Evolutionary conservation across 441 rosid genomes (phyloP), one percentile per base, ranked within the genome.

Genomic region (Arabidopsis hybrid): DNA sequence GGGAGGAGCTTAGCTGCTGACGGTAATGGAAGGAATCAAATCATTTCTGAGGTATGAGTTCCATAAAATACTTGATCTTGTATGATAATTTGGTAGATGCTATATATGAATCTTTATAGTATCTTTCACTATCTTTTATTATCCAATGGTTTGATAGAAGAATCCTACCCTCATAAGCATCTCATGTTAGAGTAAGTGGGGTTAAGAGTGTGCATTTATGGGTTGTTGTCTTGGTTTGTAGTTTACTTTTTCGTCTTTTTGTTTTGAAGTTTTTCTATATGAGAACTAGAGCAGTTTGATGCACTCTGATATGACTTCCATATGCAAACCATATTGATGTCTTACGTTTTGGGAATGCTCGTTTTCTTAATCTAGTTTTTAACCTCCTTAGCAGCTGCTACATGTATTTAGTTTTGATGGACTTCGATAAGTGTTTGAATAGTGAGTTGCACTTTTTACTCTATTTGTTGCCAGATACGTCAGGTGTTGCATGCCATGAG

Each of bases 401-500:
- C 39, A 1, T 46, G 67, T 36, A 21, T n/a, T n/a, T 59, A 2
- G n/a, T 12, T 62, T 65, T 26, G 39, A 36, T 58, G 65, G 11
- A 66, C 7, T 59, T 60, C 8, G 32, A 3, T 49, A 49, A 40
- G 21, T 32, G 14, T 26, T 21, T 21, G 12, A 13, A 49, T 57
- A 40, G 8, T 58, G 62, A 55, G 52, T 8, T 69, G 47, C 51
- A 65, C 55, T 50, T 47, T 18, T 60, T 79, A 40, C 53, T 75
- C 36, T 77, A 61, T 61, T 75, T 59, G 74, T 75, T 59, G 74
- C 45, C 90, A 89, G 98, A 84, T 93, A 76, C 96, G 91, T 68
- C 94, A 89, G 76, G 97, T 85, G 78, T 77, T 91, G 86, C 81
- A 75, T 69, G 90, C 90, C 74, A 83, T 91, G 87, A 91, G 91